Evolutionary conservation across 2,329 filamentous ascomycete species (phyloP).

Genomic region (Stachybotrys chartarum): DNA sequence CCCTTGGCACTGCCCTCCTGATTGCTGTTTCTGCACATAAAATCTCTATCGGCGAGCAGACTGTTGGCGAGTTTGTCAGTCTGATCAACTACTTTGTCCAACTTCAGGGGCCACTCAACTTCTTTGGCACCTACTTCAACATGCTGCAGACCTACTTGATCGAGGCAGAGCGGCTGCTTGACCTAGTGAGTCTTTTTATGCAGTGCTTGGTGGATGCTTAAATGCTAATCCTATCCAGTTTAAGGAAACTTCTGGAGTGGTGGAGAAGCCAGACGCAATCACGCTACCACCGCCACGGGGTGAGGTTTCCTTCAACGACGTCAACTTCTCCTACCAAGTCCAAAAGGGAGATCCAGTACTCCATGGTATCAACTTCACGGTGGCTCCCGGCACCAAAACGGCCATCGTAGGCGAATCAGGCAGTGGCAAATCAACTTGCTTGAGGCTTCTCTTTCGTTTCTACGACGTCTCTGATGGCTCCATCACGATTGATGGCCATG

Average conservation of each 20-base stretch:
- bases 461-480: conserved; percentile 39
- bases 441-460: conserved; percentile 43
- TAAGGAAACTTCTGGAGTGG: conserved; percentile 34
- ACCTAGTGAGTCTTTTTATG: conserved; percentile 21
- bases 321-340: conserved; percentile 35
- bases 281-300: conserved; percentile 22
- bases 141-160: conserved; percentile 39
- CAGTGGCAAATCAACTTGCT: conserved; percentile 40
- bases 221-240: conserved; percentile 21
- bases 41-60: conserved; percentile 45
- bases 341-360: conserved; percentile 28
- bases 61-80: conserved; percentile 49
- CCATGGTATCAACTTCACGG: conserved; percentile 32
- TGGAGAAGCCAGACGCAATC: conserved; percentile 32
- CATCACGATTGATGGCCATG: conserved; percentile 37
- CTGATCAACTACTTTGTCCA: conserved; percentile 54
- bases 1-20: conserved; percentile 50
- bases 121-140: conserved; percentile 45
- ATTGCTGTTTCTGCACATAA: conserved; percentile 57
- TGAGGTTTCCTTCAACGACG: conserved; percentile 32
- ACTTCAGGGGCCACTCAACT: conserved; percentile 53
- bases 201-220: fast-evolving
- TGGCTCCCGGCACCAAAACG: conserved; percentile 35
- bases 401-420: conserved; percentile 39
- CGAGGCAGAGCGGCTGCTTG: conserved; percentile 37